phyloP scores from a whole-genome alignment of 2,329 filamentous ascomycete species.

The Cordyceps cateniannulata region DNA sequence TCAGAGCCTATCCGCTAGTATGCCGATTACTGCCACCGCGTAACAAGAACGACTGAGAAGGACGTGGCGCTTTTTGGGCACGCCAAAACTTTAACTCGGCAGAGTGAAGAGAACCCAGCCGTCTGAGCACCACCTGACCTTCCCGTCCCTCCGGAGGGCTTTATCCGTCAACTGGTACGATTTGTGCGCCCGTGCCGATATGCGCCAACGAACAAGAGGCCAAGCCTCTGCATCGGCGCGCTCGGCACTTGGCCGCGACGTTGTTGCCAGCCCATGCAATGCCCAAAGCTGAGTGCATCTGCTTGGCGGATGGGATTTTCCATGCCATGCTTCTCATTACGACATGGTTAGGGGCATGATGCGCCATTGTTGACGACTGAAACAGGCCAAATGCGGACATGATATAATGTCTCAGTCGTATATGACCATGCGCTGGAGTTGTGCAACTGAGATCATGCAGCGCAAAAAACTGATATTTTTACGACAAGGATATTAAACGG shows the following conservation, averaged over 20 bases:
- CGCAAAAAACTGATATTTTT: background rate
- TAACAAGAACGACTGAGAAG: background rate
- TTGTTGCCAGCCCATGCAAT: background rate
- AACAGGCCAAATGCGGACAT: background rate
- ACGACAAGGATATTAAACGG: background rate
- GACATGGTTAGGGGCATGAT: too few species aligned
- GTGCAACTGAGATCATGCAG: background rate
- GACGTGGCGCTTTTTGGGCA: background rate
- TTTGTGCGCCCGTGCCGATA: background rate
- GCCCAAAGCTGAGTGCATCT: too few species aligned
- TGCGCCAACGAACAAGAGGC: background rate
- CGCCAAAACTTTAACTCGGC: background rate
- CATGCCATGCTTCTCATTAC: too few species aligned
- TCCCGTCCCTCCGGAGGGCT: background rate
- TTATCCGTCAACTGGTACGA: background rate
- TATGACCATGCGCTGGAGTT: background rate
- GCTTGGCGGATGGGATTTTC: background rate
- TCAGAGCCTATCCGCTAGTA: background rate
- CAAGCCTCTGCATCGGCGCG: background rate
- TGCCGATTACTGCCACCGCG: background rate
- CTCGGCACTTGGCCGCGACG: background rate
- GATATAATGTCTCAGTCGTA: background rate
- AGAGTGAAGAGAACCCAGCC: background rate
- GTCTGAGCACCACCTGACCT: background rate
- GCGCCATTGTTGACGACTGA: background rate